Evolutionary conservation across 768 basidiomycete species (phyloP).

Genomic region (Agrocybe praecox): DNA sequence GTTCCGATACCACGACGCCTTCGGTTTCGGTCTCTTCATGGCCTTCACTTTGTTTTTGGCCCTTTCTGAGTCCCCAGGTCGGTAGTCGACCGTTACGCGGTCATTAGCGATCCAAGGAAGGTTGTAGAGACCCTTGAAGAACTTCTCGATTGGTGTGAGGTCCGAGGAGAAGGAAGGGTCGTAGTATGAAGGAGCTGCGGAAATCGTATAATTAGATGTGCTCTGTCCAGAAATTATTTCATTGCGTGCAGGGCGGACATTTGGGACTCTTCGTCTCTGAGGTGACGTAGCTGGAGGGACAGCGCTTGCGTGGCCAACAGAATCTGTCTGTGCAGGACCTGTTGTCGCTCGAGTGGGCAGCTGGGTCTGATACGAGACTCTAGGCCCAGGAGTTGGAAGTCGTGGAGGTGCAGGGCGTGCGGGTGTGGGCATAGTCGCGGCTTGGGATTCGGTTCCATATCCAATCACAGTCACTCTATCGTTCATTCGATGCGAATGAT

Average conservation of each 20-base stretch:
- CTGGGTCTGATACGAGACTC: constrained; percentile 19
- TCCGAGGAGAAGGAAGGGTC: constrained; percentile 37
- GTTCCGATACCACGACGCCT: constrained; percentile 27
- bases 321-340: constrained; percentile 10
- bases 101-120: constrained; percentile 48
- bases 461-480: constrained; percentile 18
- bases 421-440: constrained; percentile 10
- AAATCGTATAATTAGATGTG: constrained; percentile 27
- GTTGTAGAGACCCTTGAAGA: constrained; percentile 38
- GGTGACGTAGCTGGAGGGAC: not conserved
- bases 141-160: constrained; percentile 44
- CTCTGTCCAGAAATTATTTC: constrained; percentile 18
- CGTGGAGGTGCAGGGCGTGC: constrained; percentile 2
- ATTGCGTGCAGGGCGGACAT: not conserved
- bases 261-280: not conserved
- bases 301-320: not conserved
- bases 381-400: constrained; percentile 9
- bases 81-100: constrained; percentile 46
- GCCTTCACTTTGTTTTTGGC: constrained; percentile 23
- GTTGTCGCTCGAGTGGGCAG: constrained; percentile 16
- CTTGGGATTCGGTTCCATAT: constrained; percentile 21
- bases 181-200: constrained; percentile 30
- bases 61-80: constrained; percentile 34
- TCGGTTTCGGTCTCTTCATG: constrained; percentile 19
- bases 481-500: constrained; percentile 1